Conservation (phyloP, 768 basidiomycete genomes). For the Serendipita vermifera region DNA sequence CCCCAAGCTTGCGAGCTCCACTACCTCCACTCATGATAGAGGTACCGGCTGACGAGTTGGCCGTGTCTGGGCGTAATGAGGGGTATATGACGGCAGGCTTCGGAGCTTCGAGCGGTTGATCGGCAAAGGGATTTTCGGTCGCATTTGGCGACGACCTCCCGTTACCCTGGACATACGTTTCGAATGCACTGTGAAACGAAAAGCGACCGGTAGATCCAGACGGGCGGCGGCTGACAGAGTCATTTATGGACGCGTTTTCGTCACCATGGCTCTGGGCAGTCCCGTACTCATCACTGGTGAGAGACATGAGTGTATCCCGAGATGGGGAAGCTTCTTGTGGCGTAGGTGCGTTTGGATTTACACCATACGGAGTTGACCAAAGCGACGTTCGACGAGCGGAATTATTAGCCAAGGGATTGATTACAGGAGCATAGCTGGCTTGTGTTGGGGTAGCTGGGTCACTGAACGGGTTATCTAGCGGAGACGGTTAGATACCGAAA, state of each 20-base stretch:
- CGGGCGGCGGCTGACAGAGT: neutral
- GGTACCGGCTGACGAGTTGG: neutral
- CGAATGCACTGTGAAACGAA: conserved; percentile 6
- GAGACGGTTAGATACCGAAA: neutral
- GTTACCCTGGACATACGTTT: neutral
- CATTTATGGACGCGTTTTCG: neutral
- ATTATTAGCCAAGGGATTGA: neutral
- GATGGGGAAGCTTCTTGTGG: neutral
- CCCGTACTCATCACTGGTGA: neutral
- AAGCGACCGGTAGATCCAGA: neutral
- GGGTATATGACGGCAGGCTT: neutral
- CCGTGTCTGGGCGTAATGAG: neutral
- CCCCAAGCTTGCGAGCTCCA: neutral
- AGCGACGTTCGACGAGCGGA: neutral
- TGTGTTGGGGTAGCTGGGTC: neutral
- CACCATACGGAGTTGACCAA: neutral
- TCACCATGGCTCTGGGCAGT: neutral
- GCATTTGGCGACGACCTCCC: neutral
- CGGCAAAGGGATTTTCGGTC: neutral
- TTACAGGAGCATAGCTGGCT: neutral
- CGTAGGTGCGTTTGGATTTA: neutral
- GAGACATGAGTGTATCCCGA: neutral
- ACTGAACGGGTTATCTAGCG: conserved; percentile 3
- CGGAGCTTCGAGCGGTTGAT: neutral
- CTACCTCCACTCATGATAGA: neutral